Conservation (phyloP, 768 basidiomycete species). For the Amanita rubescens region DNA sequence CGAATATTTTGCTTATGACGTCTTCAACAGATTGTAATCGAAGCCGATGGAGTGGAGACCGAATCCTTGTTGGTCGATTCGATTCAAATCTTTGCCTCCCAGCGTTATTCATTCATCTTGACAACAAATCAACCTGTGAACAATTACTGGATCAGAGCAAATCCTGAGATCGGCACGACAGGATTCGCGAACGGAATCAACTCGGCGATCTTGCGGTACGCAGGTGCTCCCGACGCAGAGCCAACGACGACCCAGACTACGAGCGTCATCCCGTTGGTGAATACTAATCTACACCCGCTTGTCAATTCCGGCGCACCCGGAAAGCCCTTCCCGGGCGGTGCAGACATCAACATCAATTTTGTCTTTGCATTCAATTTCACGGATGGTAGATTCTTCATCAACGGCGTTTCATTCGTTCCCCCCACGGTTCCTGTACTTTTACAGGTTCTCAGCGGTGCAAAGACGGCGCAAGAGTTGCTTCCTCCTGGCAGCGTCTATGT, state of each 20-base stretch:
- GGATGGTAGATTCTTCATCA: conserved; percentile 19
- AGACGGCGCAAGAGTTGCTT: conserved; percentile 6
- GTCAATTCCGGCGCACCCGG: conserved; percentile 16
- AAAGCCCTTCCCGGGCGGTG: conserved; percentile 14
- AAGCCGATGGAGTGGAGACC: conserved; percentile 28
- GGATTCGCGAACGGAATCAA: conserved; percentile 32
- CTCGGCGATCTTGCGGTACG: conserved; percentile 47
- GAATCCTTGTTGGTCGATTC: conserved; percentile 29
- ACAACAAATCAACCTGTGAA: conserved; percentile 27
- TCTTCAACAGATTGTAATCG: conserved; percentile 28
- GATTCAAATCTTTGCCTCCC: conserved; percentile 36
- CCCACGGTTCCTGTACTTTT: too few relatives aligned
- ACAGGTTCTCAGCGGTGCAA: conserved; percentile 46
- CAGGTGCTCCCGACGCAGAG: conserved; percentile 29
- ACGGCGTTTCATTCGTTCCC: conserved; percentile 31
- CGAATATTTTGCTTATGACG: too few relatives aligned
- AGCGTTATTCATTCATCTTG: conserved; percentile 38
- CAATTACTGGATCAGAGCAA: conserved; percentile 40
- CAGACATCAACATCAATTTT: conserved; percentile 18
- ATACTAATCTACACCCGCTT: conserved; percentile 10
- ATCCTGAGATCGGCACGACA: conserved; percentile 18
- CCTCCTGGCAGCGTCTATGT: conserved; percentile 42
- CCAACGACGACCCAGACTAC: conserved; percentile 22
- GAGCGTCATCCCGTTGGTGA: background rate
- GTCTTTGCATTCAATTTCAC: conserved; percentile 15